phyloP scores from a whole-genome alignment of 2,329 filamentous ascomycete species.

The Calonectria pauciramosa region DNA sequence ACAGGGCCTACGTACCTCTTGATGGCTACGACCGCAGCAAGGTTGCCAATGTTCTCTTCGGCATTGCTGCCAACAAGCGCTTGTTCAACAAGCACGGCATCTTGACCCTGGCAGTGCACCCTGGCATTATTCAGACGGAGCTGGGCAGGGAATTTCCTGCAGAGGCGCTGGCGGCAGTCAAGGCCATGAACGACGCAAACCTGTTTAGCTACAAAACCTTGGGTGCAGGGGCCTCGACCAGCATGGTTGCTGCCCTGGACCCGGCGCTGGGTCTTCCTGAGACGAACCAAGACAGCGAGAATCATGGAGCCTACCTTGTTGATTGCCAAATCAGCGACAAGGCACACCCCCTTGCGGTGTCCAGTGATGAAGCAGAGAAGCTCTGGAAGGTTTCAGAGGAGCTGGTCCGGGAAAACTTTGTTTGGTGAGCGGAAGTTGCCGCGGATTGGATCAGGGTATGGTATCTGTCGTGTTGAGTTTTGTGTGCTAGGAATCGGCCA shows the following conservation, averaged over 20 bases:
- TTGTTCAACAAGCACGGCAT: conserved; percentile 50
- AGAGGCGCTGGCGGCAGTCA: conserved; percentile 31
- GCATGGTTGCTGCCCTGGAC: conserved; percentile 52
- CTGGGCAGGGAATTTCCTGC: conserved; percentile 41
- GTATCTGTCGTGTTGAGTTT: not conserved
- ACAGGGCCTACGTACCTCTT: conserved; percentile 40
- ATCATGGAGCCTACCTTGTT: conserved; percentile 47
- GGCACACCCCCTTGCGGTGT: conserved; percentile 30
- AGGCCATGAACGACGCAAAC: conserved; percentile 23
- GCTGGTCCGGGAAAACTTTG: conserved; percentile 33
- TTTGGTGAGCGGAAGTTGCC: not conserved
- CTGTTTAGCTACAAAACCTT: conserved; percentile 38
- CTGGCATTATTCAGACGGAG: conserved; percentile 51
- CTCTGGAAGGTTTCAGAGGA: conserved; percentile 53
- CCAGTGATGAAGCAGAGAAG: conserved; percentile 48
- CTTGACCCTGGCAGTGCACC: conserved; percentile 48
- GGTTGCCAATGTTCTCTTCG: conserved; percentile 47
- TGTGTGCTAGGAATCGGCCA: not conserved
- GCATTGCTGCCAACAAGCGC: conserved; percentile 40
- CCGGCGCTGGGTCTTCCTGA: conserved; percentile 34
- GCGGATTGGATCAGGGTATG: no score
- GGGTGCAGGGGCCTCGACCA: conserved; percentile 49
- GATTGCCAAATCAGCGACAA: conserved; percentile 45
- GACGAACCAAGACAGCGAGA: conserved; percentile 34
- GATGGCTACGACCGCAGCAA: conserved; percentile 47